Conservation (phyloP, 768 basidiomycete species). For the Strobilomyces dryophilus region DNA sequence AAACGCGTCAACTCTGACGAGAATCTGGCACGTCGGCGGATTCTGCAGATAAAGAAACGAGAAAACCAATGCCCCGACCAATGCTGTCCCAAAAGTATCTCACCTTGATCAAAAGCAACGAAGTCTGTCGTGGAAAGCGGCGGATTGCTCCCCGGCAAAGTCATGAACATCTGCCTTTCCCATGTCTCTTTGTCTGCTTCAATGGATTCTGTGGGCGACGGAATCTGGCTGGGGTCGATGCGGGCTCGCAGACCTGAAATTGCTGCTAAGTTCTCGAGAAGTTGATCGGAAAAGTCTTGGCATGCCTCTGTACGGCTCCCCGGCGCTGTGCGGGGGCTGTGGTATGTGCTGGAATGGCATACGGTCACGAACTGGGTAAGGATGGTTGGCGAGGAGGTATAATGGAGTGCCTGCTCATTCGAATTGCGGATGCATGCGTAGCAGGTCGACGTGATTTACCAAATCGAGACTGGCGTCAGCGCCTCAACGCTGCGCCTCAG, state of each 20-base stretch:
- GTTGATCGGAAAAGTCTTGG: neutral
- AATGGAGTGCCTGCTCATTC: neutral
- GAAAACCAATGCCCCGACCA: neutral
- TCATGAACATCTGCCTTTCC: constrained; percentile 67
- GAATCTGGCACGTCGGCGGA: neutral
- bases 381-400: neutral
- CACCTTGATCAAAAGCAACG: constrained; percentile 88
- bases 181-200: constrained; percentile 78
- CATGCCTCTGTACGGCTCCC: constrained; percentile 43
- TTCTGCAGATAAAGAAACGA: neutral
- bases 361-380: neutral
- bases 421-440: neutral
- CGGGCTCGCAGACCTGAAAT: constrained; percentile 66
- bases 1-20: constrained; percentile 13
- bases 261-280: constrained; percentile 1
- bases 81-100: neutral
- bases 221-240: constrained; percentile 86
- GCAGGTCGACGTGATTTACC: constrained; percentile 4
- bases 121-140: constrained; percentile 89
- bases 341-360: constrained; percentile 39
- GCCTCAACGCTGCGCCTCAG: neutral
- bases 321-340: constrained; percentile 59
- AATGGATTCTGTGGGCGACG: constrained; percentile 80
- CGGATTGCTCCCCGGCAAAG: constrained; percentile 55
- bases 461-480: constrained; percentile 6